Evolutionary conservation across 257 asterid species (phyloP).

Genomic region (Agastache rugosa): DNA sequence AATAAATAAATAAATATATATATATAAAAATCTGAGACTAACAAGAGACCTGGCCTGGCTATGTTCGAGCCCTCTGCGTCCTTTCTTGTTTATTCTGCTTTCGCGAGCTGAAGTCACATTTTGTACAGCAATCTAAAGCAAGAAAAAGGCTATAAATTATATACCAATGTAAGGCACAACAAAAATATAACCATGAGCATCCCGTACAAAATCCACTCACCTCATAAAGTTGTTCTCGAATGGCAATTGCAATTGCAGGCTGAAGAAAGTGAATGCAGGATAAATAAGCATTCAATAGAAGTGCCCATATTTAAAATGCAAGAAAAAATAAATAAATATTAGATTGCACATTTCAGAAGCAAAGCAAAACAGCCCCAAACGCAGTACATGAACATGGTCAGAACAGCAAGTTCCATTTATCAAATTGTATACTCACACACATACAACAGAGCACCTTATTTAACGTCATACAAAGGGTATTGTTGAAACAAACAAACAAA

Average conservation of each 20-base stretch:
- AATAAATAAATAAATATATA: not conserved
- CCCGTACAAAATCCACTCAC: constrained; percentile 49
- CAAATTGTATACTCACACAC: not conserved
- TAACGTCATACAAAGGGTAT: not conserved
- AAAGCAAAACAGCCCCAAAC: not conserved
- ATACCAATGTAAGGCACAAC: constrained; percentile 20
- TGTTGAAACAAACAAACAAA: too few relatives aligned
- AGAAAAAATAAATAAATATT: not conserved
- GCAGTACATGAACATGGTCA: not conserved
- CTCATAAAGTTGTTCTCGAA: constrained; percentile 95
- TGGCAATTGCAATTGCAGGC: constrained; percentile 97
- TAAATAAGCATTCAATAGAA: constrained; percentile 23
- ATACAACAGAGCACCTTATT: not conserved
- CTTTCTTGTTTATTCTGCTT: constrained; percentile 84
- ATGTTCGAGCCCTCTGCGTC: constrained; percentile 75
- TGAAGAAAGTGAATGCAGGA: constrained; percentile 47
- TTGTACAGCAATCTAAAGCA: constrained; percentile 79
- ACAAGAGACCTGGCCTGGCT: constrained; percentile 65
- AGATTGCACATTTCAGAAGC: not conserved
- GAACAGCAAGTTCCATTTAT: constrained; percentile 4
- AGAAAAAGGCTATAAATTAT: constrained; percentile 26
- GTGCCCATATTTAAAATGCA: constrained; percentile 22
- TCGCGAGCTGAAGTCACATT: constrained; percentile 91
- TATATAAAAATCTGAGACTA: constrained; percentile 12
- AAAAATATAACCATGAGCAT: constrained; percentile 15